Conservation (phyloP, 768 basidiomycete genomes). For the Lentinula sp. region DNA sequence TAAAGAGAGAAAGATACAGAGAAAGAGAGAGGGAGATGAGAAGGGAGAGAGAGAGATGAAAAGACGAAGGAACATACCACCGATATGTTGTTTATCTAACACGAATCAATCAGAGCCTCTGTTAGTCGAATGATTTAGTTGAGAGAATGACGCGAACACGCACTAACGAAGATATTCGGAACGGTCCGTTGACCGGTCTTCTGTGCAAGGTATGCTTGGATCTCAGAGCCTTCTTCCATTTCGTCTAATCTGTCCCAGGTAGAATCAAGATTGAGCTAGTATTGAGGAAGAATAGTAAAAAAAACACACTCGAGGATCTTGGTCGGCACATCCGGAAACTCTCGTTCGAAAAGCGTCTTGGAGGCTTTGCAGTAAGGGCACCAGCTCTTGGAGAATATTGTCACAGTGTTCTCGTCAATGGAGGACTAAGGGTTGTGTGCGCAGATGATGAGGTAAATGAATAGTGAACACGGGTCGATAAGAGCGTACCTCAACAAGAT, state of each 20-base stretch:
- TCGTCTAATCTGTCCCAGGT: slow-evolving; percentile 44
- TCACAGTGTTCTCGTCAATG: slow-evolving; percentile 44
- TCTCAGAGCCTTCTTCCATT: slow-evolving; percentile 48
- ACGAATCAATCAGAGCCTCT: neutral
- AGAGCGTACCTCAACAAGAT: neutral
- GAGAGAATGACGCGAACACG: slow-evolving; percentile 15
- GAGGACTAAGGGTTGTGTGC: slow-evolving; percentile 23
- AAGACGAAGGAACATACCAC: slow-evolving; percentile 30
- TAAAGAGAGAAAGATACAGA: slow-evolving; percentile 10
- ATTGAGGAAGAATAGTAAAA: neutral
- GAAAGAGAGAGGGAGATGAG: neutral
- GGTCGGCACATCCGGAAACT: slow-evolving; percentile 32
- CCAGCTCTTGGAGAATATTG: slow-evolving; percentile 54
- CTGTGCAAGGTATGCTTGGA: slow-evolving; percentile 58
- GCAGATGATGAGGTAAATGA: neutral
- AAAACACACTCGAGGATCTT: slow-evolving; percentile 41
- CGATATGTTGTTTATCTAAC: slow-evolving; percentile 47
- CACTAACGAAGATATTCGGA: slow-evolving; percentile 74
- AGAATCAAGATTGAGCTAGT: neutral
- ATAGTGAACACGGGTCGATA: neutral
- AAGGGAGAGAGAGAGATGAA: neutral
- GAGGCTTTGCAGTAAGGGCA: slow-evolving; percentile 49
- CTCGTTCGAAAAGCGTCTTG: slow-evolving; percentile 35
- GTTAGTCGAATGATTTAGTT: neutral
- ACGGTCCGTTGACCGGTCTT: slow-evolving; percentile 70